Conservation (phyloP, 2,329 filamentous ascomycete genomes). For the Tolypocladium tundrense region DNA sequence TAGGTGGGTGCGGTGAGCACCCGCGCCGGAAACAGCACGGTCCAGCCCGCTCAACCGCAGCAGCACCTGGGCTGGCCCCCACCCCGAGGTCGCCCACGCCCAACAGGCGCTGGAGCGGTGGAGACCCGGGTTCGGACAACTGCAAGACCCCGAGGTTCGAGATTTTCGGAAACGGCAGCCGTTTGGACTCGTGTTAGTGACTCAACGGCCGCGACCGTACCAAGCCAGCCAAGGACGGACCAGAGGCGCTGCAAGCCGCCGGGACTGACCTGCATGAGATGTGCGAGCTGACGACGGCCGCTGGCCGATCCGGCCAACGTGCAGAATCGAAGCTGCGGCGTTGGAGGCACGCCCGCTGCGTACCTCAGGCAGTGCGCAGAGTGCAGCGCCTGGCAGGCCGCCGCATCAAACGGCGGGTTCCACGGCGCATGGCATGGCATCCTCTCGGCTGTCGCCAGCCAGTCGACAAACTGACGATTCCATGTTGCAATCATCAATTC, state of each 20-base stretch:
- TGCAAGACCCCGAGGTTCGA: conserved; percentile 5
- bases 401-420: not conserved
- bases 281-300: not conserved
- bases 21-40: not conserved
- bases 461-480: not conserved
- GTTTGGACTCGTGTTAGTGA: not conserved
- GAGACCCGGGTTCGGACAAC: conserved; percentile 5
- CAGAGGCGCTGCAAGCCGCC: not conserved
- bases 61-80: not conserved
- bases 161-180: not conserved
- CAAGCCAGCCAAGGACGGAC: no score
- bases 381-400: no score
- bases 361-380: no score
- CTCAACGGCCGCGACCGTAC: not conserved
- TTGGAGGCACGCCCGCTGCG: not conserved
- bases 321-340: not conserved
- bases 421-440: not conserved
- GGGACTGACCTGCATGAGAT: not conserved
- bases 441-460: not conserved
- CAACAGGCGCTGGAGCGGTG: not conserved
- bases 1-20: no score
- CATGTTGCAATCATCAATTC: no score
- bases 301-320: not conserved
- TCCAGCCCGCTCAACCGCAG: not conserved
- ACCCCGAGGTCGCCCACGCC: not conserved